phyloP scores from a whole-genome alignment of 176 grass and related monocot species.

The Lolium multiflorum region DNA sequence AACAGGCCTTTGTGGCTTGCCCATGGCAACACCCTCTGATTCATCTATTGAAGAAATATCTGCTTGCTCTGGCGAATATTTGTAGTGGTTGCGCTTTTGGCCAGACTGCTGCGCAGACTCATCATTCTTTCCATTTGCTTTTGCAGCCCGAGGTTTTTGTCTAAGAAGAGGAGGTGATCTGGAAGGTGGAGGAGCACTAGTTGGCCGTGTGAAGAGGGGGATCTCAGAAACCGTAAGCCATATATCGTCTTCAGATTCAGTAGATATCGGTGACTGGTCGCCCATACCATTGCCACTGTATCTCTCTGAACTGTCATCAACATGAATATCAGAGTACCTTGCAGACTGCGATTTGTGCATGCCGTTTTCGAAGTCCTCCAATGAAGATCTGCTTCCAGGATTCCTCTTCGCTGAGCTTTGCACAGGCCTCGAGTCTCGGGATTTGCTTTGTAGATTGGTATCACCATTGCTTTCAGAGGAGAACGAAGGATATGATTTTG shows the following conservation, averaged over 20 bases:
- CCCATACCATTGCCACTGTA: constrained; percentile 38
- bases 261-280: constrained; percentile 67
- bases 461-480: constrained; percentile 59
- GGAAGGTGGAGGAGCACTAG: constrained; percentile 85
- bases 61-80: constrained; percentile 54
- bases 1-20: constrained; percentile 59
- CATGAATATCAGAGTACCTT: constrained; percentile 59
- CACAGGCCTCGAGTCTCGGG: constrained; percentile 52
- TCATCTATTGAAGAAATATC: constrained; percentile 72
- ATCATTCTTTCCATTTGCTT: constrained; percentile 51
- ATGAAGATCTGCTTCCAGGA: constrained; percentile 46
- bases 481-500: constrained; percentile 61
- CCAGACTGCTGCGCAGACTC: constrained; percentile 37
- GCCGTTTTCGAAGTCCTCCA: constrained; percentile 57
- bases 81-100: constrained; percentile 62
- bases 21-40: constrained; percentile 64
- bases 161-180: constrained; percentile 77
- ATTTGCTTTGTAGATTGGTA: constrained; percentile 42
- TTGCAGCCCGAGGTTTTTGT: constrained; percentile 37
- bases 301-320: constrained; percentile 49
- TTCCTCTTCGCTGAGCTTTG: constrained; percentile 58
- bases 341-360: constrained; percentile 55
- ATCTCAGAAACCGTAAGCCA: constrained; percentile 99
- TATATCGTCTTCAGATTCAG: constrained; percentile 76
- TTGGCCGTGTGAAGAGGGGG: constrained; percentile 85